A percentile compares a stretch with the other conserved stretches of the same genome.
phyloP scores from a whole-genome alignment of 108 stramenopile species.

The Conticribra guillardii region DNA sequence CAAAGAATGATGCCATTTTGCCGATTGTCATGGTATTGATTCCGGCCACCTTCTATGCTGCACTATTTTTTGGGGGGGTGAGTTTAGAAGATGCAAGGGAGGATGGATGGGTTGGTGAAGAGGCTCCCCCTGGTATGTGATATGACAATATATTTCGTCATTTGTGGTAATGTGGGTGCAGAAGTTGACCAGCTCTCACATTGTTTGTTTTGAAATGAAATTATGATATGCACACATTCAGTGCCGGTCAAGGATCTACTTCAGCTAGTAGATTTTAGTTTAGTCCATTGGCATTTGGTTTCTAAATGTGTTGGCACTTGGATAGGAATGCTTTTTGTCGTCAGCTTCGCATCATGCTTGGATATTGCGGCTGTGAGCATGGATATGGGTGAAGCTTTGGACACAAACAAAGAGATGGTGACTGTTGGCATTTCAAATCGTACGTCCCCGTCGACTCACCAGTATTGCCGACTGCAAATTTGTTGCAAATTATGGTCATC shows the following conservation, averaged over 20 bases:
- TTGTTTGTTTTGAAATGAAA: not conserved
- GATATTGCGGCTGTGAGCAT: constrained; percentile 87
- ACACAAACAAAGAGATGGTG: constrained; percentile 89
- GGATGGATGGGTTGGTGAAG: constrained; percentile 75
- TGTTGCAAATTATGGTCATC: too few species aligned
- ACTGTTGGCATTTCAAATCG: constrained; percentile 90
- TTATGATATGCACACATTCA: too few species aligned
- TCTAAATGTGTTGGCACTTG: constrained; percentile 75
- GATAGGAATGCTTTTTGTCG: constrained; percentile 96
- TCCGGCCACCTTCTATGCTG: constrained; percentile 81
- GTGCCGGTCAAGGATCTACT: constrained; percentile 66
- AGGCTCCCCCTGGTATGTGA: constrained; percentile 44
- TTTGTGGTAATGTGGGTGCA: not conserved
- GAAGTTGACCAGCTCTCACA: not conserved
- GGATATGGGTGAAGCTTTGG: constrained; percentile 87
- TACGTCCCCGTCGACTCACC: too few species aligned
- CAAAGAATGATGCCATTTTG: constrained; percentile 59
- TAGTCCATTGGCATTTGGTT: constrained; percentile 77
- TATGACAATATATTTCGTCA: not conserved
- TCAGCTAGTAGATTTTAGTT: constrained; percentile 61
- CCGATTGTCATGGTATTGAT: constrained; percentile 85
- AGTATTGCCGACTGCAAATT: too few species aligned
- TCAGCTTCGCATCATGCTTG: constrained; percentile 92
- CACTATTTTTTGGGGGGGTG: constrained; percentile 43
- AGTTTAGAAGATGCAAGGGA: constrained; percentile 67